These are phyloP conservation scores for Fusarium burgessii DNA, from an alignment of 2,329 filamentous ascomycete genomes.

Conservation along the genomic window DNA sequence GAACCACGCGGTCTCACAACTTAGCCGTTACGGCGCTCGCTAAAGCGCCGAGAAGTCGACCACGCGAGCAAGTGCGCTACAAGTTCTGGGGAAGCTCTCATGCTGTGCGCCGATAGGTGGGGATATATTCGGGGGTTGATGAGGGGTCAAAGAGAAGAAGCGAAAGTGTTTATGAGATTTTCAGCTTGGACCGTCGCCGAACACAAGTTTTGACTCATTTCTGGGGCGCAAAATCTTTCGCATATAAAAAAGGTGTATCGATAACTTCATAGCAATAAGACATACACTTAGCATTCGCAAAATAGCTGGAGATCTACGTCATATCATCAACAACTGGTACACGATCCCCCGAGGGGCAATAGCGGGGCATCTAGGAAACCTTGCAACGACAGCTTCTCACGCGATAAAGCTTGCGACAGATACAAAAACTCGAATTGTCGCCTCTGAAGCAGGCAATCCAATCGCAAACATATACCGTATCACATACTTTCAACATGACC, in stretches of 20 bases:
- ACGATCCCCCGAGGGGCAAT: slow-evolving; percentile 38
- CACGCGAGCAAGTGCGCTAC: slow-evolving; percentile 25
- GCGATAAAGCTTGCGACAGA: slow-evolving; percentile 30
- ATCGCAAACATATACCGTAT: not conserved
- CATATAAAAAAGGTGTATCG: not conserved
- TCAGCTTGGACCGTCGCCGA: not conserved
- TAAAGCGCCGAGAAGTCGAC: slow-evolving; percentile 28
- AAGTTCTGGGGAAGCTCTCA: slow-evolving; percentile 30
- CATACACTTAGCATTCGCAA: not conserved
- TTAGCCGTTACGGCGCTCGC: slow-evolving; percentile 17
- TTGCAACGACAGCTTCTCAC: slow-evolving; percentile 41
- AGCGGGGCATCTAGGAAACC: slow-evolving; percentile 42
- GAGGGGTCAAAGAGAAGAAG: slow-evolving; percentile 20
- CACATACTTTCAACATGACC: slow-evolving; percentile 56
- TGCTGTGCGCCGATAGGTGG: slow-evolving; percentile 44
- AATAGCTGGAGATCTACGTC: slow-evolving; percentile 23
- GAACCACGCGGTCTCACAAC: slow-evolving; percentile 2
- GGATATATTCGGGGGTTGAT: slow-evolving; percentile 40
- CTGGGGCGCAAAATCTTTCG: not conserved
- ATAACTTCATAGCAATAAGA: not conserved
- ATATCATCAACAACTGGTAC: slow-evolving; percentile 20
- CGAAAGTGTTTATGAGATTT: not conserved
- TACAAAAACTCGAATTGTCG: slow-evolving; percentile 12
- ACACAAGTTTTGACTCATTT: not conserved
- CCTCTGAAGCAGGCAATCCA: not conserved